These are phyloP conservation scores for Pythium dissotocum DNA, from an alignment of 352 stramenopile species.

Conservation along the genomic window DNA sequence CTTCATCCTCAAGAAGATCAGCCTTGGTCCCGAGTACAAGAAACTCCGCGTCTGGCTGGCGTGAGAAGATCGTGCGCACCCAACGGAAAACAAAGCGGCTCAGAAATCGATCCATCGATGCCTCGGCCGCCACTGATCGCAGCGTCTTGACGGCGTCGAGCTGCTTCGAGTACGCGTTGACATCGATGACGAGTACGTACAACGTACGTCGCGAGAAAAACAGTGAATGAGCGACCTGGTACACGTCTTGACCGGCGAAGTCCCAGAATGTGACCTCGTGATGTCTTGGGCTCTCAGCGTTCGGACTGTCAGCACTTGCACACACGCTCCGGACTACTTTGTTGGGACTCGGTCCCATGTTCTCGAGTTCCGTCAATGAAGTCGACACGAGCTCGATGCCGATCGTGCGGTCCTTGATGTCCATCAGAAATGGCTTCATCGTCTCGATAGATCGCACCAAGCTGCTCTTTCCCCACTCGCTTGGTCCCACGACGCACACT, in stretches of 20 bases:
- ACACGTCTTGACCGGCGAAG: background rate
- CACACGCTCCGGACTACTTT: too few species aligned
- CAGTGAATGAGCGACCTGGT: background rate
- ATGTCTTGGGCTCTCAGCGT: background rate
- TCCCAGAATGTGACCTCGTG: background rate
- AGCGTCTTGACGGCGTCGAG: background rate
- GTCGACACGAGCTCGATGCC: background rate
- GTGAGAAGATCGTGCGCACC: background rate
- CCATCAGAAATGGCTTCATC: background rate
- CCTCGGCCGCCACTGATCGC: background rate
- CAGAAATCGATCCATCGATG: constrained; percentile 3
- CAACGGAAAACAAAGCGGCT: background rate
- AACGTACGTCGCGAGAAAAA: background rate
- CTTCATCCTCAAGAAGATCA: background rate
- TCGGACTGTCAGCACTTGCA: too few species aligned
- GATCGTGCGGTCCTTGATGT: background rate
- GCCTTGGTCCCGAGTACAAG: constrained; percentile 12
- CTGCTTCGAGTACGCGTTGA: background rate
- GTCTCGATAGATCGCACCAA: constrained; percentile 34
- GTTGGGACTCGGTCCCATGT: too few species aligned
- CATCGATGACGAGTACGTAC: background rate
- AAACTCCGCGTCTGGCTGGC: background rate
- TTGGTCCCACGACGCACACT: constrained; percentile 35
- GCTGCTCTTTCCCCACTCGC: constrained; percentile 38
- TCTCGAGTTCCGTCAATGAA: background rate